Evolutionary conservation across 768 basidiomycete genomes (phyloP), one percentile per base, ranked within the genome.

Genomic region (Tremella yokohamensis): DNA sequence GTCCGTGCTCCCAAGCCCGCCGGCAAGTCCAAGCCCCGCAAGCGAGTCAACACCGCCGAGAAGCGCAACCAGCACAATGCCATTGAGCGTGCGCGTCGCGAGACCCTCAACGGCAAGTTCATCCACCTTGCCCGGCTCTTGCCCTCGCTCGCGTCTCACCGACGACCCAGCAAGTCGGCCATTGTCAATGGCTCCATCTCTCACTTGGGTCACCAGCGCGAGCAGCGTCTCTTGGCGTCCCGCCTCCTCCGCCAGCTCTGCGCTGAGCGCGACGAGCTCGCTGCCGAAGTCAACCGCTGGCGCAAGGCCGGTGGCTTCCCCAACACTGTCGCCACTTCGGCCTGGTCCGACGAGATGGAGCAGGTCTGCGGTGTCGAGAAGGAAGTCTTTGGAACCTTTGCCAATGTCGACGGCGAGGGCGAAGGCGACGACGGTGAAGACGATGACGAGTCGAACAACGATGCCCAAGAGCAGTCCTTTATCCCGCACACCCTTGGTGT

Each of bases 111-210:
- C 74, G 84, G 87, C 53, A 83, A 91, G 58, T 98, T 98, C 81
- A 80, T 96, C 68, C 88, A 63, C 68, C 88, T 97, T 49, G 94
- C 94, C 58, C 84, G 86, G 7, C 83, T 96, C 39, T 85, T 98
- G 18, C 90, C 94, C 50, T 89, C 92, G 72, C 85, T 96, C 56
- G 87, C 88, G 11, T 84, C 89, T 70, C 88, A 91, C 76, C 87
- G 92, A 63, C 85, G 94, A 26, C 96, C 96, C 0, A 91, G 89
- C 74, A 99, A 99, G 79, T 89, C 89, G 3, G 87, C 89, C 60
- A 97, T 98, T 76, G 93, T 99, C 77, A 96, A 96, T 78, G 90
- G 88, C 34, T 89, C 87, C 45, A 96, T 97, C 75, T 85, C 90
- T 1, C 88, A 78, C 54, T 58, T 79, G 19, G 70, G 88, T 69